phyloP scores from a whole-genome alignment of 306 rosid species.

The Geum urbanum region DNA sequence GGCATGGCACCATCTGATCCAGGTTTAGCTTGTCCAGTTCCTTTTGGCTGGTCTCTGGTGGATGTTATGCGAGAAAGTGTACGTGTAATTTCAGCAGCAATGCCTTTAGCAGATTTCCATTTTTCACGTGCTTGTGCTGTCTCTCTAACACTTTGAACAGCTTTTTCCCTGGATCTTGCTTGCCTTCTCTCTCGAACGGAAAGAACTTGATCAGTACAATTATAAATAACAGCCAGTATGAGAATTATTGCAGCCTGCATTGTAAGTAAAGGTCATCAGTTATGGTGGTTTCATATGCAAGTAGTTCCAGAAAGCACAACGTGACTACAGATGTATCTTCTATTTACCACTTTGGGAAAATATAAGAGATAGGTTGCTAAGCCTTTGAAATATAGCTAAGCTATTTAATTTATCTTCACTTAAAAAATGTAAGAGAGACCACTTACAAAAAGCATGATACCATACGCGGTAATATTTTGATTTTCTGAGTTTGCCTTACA shows the following conservation, averaged over 20 bases:
- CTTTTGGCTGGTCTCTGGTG: slow-evolving; percentile 38
- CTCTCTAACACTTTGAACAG: slow-evolving; percentile 91
- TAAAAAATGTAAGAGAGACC: slow-evolving; percentile 23
- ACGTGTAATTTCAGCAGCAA: slow-evolving; percentile 70
- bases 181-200: slow-evolving; percentile 87
- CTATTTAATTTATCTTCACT: not conserved
- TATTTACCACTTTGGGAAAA: not conserved
- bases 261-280: slow-evolving; percentile 32
- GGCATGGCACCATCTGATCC: slow-evolving; percentile 38
- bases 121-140: slow-evolving; percentile 88
- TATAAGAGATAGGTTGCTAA: not conserved
- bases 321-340: not conserved
- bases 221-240: slow-evolving; percentile 67
- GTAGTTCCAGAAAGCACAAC: not conserved
- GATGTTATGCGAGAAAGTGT: slow-evolving; percentile 84
- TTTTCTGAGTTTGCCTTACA: slow-evolving; percentile 71
- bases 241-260: slow-evolving; percentile 71
- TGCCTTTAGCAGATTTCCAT: slow-evolving; percentile 94
- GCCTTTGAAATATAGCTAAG: not conserved
- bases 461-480: slow-evolving; percentile 86
- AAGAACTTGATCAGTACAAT: slow-evolving; percentile 89
- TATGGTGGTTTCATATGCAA: not conserved
- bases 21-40: slow-evolving; percentile 34
- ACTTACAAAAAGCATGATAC: slow-evolving; percentile 91
- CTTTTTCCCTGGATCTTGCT: slow-evolving; percentile 93